Evolutionary conservation across 257 asterid species (phyloP).

Genomic region (Jacaranda mimosifolia): DNA sequence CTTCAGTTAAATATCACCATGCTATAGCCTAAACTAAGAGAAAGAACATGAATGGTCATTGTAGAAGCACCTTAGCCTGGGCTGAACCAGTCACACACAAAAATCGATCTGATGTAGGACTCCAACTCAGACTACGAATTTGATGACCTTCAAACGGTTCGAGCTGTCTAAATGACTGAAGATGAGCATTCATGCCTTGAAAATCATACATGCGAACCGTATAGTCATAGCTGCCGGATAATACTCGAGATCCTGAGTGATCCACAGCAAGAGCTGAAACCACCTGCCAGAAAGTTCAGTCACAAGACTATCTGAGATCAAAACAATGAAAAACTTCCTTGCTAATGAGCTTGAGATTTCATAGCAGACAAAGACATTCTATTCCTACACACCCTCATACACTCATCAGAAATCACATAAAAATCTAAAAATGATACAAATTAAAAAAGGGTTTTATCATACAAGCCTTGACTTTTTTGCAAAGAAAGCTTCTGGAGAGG

Average conservation of each 20-base stretch:
- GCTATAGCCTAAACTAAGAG: slow-evolving; percentile 24
- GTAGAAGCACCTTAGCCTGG: slow-evolving; percentile 83
- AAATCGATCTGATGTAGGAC: slow-evolving; percentile 92
- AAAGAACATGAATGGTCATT: slow-evolving; percentile 19
- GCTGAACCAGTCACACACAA: slow-evolving; percentile 98
- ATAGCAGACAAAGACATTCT: background rate
- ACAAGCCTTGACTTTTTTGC: background rate
- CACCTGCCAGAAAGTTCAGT: slow-evolving; percentile 60
- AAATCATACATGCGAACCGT: slow-evolving; percentile 95
- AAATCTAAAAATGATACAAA: background rate
- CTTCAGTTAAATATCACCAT: slow-evolving; percentile 27
- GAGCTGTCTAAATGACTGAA: slow-evolving; percentile 93
- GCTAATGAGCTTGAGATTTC: background rate
- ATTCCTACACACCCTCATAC: background rate
- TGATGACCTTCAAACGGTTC: slow-evolving; percentile 99
- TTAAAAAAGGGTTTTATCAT: background rate
- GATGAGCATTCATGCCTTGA: slow-evolving; percentile 96
- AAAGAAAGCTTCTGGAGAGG: background rate
- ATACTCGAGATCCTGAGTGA: slow-evolving; percentile 91
- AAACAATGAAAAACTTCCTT: background rate
- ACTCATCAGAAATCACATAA: background rate
- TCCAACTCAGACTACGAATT: slow-evolving; percentile 97
- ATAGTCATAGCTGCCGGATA: slow-evolving; percentile 94
- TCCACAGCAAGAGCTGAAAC: slow-evolving; percentile 95
- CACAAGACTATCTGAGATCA: slow-evolving; percentile 13